Base-by-base conservation (phyloP, 2,329 filamentous ascomycete species). In the Blastomyces emzantsi region DNA sequence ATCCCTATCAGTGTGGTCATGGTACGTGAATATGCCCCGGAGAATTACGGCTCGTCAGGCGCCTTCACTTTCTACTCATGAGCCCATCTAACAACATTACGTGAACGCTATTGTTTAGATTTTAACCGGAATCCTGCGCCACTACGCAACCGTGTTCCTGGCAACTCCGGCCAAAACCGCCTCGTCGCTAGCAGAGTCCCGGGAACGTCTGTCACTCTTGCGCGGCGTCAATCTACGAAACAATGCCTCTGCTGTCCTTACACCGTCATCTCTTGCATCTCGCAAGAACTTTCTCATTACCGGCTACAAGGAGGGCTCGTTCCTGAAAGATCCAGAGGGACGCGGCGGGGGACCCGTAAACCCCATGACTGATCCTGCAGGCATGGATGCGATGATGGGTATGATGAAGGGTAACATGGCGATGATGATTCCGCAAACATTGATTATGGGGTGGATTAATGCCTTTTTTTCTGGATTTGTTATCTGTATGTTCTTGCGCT, bases 401-500 rank as follows among this genome's bases (percentile, higher is more conserved):
- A 96, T 96, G 91, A 96, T 99, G 90, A 99, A 99, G 85, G 92
- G 92, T 64, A 96, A 99, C 75, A 96, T 99, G 90, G 93, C 94
- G 68, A 99, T 97, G 94, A 97, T 99, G 81, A 91, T 99, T 64
- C 94, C 94, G 59, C 96, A 99, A 78, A 97, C 92, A 6, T 79
- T 99, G 74, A 99, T 99, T 70, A 99, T 99, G 94, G 94, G 93
- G 69, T 99, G 94, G 94, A 97, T 99, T 75, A 99, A 99, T 79
- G 92, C 94, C 0, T 99, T 97, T 75, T 99, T 99, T 73, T 95
- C 91, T 61, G 94, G 94, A 41, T 99, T 97, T 73, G 94, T 99
- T 58, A 97, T 99, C 67, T 91, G 91, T 96, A 81, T 72, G 86
- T 82, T 54, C 54, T 63, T 6, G 8, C 45, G 33, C 28, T 58